phyloP scores from a whole-genome alignment of 2,329 filamentous ascomycete genomes.

The Cercospora zeae-maydis region DNA sequence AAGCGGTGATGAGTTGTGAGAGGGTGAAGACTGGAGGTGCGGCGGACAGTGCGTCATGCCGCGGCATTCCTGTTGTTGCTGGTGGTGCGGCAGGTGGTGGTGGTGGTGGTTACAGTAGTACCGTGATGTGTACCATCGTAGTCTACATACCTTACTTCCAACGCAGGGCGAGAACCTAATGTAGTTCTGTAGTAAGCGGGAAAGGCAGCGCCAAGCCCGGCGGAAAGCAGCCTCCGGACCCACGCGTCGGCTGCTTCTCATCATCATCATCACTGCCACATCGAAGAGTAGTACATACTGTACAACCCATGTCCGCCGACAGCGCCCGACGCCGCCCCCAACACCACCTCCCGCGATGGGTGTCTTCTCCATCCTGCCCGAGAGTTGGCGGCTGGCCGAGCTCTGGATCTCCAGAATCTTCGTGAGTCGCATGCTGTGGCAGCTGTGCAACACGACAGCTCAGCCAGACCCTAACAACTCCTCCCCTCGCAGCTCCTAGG shows the following conservation, averaged over 20 bases:
- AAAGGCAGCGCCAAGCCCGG: too few species aligned
- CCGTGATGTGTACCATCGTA: neutral
- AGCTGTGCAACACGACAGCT: slow-evolving; percentile 4
- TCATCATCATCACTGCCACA: too few species aligned
- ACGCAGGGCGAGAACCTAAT: too few species aligned
- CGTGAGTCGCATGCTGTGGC: slow-evolving; percentile 44
- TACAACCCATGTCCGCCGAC: too few species aligned
- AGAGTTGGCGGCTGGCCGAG: slow-evolving; percentile 56
- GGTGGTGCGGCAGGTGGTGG: neutral
- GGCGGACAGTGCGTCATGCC: neutral
- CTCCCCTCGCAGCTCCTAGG: slow-evolving; percentile 52
- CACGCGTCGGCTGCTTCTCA: too few species aligned
- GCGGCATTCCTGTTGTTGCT: neutral
- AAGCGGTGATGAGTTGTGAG: too few species aligned
- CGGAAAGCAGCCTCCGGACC: too few species aligned
- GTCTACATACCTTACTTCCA: neutral
- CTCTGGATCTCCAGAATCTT: slow-evolving; percentile 61
- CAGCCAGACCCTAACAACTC: slow-evolving; percentile 1
- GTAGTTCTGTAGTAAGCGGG: too few species aligned
- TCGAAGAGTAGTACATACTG: too few species aligned
- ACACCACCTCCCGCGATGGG: slow-evolving; percentile 49
- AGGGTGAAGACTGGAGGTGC: too few species aligned
- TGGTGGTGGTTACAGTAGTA: too few species aligned
- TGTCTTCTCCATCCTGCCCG: slow-evolving; percentile 63
- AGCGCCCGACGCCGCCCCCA: neutral